These are phyloP conservation scores for Setaria viridis DNA, from an alignment of 202 grass and related monocot genomes.

Conservation along the genomic window DNA sequence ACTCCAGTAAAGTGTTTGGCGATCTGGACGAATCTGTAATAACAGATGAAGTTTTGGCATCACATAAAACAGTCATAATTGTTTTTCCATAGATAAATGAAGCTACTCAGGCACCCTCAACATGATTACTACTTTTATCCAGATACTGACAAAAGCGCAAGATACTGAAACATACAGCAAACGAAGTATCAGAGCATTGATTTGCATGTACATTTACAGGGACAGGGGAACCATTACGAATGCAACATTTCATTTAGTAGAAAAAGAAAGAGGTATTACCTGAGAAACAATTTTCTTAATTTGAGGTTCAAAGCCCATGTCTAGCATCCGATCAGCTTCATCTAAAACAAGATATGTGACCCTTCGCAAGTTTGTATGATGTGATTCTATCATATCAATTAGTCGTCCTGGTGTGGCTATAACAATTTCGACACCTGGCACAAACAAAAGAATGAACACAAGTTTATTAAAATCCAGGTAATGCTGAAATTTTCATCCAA, in stretches of 20 bases:
- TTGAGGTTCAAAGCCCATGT: conserved; percentile 99
- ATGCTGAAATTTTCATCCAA: background rate
- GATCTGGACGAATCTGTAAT: conserved; percentile 94
- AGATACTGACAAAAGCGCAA: conserved; percentile 30
- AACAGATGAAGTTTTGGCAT: conserved; percentile 32
- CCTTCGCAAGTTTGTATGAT: conserved; percentile 93
- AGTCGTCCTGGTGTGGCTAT: conserved; percentile 98
- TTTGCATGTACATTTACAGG: conserved; percentile 10
- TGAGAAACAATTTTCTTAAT: conserved; percentile 99
- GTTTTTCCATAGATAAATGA: background rate
- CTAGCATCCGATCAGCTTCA: conserved; percentile 96
- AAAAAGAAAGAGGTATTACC: conserved; percentile 50
- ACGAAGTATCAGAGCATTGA: background rate
- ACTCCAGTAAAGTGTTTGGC: conserved; percentile 92
- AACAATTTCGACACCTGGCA: conserved; percentile 93
- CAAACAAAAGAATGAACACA: conserved; percentile 38
- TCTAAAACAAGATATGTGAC: conserved; percentile 99
- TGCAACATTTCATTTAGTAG: background rate
- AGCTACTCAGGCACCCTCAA: background rate
- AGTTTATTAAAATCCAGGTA: conserved; percentile 20
- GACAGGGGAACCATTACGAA: background rate
- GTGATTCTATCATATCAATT: conserved; percentile 99
- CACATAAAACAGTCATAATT: background rate
- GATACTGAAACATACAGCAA: conserved; percentile 4
- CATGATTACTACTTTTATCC: conserved; percentile 26